These are phyloP conservation scores for Stemphylium lycopersici DNA, from an alignment of 2,329 filamentous ascomycete genomes.

Conservation along the genomic window DNA sequence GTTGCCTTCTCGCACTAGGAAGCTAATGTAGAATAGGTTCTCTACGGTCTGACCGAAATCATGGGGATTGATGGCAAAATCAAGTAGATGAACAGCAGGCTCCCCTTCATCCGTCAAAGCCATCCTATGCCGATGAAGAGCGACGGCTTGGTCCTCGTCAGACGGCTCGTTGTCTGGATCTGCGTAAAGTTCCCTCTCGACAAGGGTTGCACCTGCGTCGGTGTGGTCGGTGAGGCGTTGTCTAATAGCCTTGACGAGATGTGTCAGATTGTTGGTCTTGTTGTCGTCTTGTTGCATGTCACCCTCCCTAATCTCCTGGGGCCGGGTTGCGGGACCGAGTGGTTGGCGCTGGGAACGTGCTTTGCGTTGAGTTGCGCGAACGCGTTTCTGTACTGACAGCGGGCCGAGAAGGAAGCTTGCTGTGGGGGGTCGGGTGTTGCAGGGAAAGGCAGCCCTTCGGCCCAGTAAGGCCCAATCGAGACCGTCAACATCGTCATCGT, in stretches of 20 bases:
- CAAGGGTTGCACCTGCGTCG: constrained; percentile 46
- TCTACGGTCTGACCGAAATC: constrained; percentile 96
- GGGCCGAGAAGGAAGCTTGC: constrained; percentile 88
- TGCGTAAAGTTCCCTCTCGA: constrained; percentile 47
- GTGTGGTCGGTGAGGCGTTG: constrained; percentile 60
- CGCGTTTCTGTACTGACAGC: constrained; percentile 84
- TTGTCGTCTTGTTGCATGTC: constrained; percentile 79
- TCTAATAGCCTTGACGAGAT: constrained; percentile 77
- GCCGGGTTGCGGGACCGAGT: constrained; percentile 70
- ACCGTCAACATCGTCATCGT: constrained; percentile 70
- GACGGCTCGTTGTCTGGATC: constrained; percentile 34
- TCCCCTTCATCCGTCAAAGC: constrained; percentile 65
- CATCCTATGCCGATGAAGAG: constrained; percentile 71
- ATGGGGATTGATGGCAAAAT: constrained; percentile 85
- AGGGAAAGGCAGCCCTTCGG: constrained; percentile 73
- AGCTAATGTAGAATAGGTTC: constrained; percentile 96
- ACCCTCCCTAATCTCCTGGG: constrained; percentile 75
- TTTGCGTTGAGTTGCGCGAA: constrained; percentile 70
- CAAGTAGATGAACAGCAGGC: constrained; percentile 70
- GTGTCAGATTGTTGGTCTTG: constrained; percentile 78
- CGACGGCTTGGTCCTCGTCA: constrained; percentile 50
- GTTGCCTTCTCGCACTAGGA: constrained; percentile 85
- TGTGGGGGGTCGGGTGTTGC: constrained; percentile 75
- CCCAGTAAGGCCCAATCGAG: constrained; percentile 88
- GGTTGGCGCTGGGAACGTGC: constrained; percentile 73